Conservation (phyloP, 2,329 filamentous ascomycete species). For the Xylariaceae sp. region DNA sequence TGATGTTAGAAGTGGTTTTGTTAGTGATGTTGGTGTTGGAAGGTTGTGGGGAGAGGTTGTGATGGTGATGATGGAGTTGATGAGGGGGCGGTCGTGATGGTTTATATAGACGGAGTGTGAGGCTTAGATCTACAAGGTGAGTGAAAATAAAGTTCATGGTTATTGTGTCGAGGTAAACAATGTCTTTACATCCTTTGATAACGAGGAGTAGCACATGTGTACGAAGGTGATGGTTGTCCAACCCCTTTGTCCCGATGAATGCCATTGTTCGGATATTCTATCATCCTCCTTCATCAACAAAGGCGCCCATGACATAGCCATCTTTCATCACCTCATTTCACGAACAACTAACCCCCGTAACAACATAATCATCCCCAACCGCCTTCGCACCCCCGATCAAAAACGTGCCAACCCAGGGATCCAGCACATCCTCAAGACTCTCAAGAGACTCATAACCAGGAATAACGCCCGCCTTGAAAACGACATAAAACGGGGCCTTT, state of each 20-base stretch:
- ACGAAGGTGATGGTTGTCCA: no score
- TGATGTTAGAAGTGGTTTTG: no score
- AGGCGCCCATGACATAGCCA: no score
- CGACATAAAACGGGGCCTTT: conserved; percentile 13
- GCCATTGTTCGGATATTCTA: not conserved
- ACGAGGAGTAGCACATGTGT: no score
- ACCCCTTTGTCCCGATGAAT: not conserved
- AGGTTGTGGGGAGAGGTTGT: no score
- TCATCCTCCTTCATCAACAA: no score
- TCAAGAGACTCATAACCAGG: conserved; percentile 6
- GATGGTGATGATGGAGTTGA: not conserved
- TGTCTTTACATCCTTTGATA: not conserved
- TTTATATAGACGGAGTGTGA: not conserved
- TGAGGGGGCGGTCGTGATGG: no score
- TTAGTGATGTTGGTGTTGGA: no score
- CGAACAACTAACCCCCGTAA: conserved; percentile 10
- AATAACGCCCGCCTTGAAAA: conserved; percentile 12
- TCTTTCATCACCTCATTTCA: no score
- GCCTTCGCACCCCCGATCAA: conserved; percentile 9
- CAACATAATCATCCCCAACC: conserved; percentile 4
- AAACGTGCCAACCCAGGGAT: conserved; percentile 17
- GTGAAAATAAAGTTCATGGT: not conserved
- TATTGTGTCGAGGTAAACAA: not conserved
- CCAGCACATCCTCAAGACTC: conserved; percentile 1
- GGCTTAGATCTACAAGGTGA: no score